Conservation (phyloP, 495 filamentous ascomycete species). For the Podospora sp. region DNA sequence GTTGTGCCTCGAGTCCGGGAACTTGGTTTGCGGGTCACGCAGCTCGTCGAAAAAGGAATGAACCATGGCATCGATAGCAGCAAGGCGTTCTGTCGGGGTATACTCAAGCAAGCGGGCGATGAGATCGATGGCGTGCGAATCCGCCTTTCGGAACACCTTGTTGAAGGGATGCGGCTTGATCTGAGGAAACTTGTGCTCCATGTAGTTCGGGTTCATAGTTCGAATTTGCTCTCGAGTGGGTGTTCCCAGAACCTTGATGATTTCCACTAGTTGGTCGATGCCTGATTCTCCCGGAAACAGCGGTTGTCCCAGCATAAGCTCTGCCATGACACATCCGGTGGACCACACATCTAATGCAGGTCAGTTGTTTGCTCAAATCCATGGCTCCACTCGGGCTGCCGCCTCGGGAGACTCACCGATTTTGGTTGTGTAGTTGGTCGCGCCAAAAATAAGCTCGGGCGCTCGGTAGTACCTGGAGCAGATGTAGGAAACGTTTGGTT, state of each 20-base stretch:
- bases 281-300: slow-evolving; percentile 99
- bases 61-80: slow-evolving; percentile 94
- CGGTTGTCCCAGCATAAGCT: slow-evolving; percentile 97
- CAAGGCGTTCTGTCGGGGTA: slow-evolving; percentile 92
- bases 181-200: slow-evolving; percentile 99
- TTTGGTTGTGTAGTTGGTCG: slow-evolving; percentile 99
- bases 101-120: slow-evolving; percentile 95
- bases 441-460: slow-evolving; percentile 97
- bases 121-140: slow-evolving; percentile 88
- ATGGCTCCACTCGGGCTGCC: not conserved
- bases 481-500: slow-evolving; percentile 99
- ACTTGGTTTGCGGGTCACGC: slow-evolving; percentile 78
- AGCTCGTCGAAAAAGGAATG: slow-evolving; percentile 99
- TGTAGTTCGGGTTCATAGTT: slow-evolving; percentile 99
- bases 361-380: slow-evolving; percentile 17
- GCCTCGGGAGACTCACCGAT: slow-evolving; percentile 71
- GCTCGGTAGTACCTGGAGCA: slow-evolving; percentile 99
- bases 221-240: slow-evolving; percentile 98
- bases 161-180: slow-evolving; percentile 99
- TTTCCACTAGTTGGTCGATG: slow-evolving; percentile 98
- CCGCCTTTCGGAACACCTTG: slow-evolving; percentile 97
- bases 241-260: slow-evolving; percentile 98
- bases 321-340: slow-evolving; percentile 98
- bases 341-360: slow-evolving; percentile 89
- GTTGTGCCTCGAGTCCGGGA: slow-evolving; percentile 91